Conservation (phyloP, 75 land plant species). For the Cunninghamia lanceolata region DNA sequence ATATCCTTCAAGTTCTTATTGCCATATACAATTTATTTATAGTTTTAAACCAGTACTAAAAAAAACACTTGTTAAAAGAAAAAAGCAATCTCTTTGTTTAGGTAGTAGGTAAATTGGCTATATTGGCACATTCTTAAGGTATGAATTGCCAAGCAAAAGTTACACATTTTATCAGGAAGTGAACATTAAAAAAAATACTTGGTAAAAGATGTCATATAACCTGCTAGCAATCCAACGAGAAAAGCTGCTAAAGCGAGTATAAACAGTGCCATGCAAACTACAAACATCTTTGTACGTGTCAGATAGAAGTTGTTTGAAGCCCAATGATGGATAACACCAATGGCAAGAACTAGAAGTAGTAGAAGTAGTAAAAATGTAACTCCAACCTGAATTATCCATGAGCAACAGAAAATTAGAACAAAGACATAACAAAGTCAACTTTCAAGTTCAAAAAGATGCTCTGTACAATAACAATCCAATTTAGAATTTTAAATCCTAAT, state of each 20-base stretch:
- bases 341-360: conserved; percentile 70
- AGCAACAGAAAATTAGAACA: not conserved
- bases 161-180: not conserved
- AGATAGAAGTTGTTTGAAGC: conserved; percentile 97
- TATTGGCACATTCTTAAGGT: not conserved
- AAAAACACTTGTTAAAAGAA: not conserved
- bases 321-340: conserved; percentile 95
- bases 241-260: conserved; percentile 95
- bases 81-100: not conserved
- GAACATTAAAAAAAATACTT: not conserved
- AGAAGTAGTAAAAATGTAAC: conserved; percentile 84
- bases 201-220: conserved; percentile 26
- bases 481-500: not conserved
- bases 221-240: conserved; percentile 82
- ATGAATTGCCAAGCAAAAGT: not conserved
- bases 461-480: not conserved
- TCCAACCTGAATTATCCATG: conserved; percentile 66
- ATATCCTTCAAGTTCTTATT: not conserved
- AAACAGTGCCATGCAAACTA: conserved; percentile 83
- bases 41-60: not conserved
- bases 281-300: conserved; percentile 82
- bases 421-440: conserved; percentile 3
- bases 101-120: not conserved
- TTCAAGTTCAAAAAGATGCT: not conserved
- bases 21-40: not conserved